Conservation (phyloP, 2,329 filamentous ascomycete species). For the Apiospora aurea region DNA sequence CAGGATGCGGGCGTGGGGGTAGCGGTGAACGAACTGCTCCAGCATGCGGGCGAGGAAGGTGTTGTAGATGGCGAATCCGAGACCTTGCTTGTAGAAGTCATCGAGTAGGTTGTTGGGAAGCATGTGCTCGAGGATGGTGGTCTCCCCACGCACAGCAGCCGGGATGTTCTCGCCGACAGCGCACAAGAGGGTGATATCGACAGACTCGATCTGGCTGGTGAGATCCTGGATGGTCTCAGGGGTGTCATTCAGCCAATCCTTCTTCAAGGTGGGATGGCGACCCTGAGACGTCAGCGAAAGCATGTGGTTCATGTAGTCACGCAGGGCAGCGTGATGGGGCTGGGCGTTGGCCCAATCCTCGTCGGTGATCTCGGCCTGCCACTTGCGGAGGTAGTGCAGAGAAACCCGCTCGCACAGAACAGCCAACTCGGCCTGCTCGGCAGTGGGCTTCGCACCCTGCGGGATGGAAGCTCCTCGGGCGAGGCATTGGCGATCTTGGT, state of each 20-base stretch:
- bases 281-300: not conserved
- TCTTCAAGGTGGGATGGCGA: not conserved
- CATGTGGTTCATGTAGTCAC: not conserved
- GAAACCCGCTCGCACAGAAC: not conserved
- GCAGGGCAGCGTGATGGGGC: not conserved
- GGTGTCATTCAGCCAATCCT: constrained; percentile 29
- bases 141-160: constrained; percentile 41
- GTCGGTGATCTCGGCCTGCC: not conserved
- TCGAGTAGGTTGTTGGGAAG: constrained; percentile 34
- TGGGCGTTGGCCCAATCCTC: not conserved
- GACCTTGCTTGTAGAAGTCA: constrained; percentile 37
- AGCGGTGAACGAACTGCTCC: constrained; percentile 41
- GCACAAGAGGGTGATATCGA: constrained; percentile 35
- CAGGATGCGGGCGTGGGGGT: constrained; percentile 51
- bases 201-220: constrained; percentile 11
- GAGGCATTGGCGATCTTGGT: not conserved
- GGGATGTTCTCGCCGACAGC: constrained; percentile 42
- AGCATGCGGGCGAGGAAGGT: constrained; percentile 37
- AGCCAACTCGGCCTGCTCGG: not conserved
- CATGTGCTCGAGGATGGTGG: constrained; percentile 40
- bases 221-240: constrained; percentile 26
- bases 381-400: not conserved
- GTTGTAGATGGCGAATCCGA: constrained; percentile 39
- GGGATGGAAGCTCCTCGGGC: not conserved
- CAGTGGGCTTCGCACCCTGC: not conserved